phyloP scores from a whole-genome alignment of 1,139 yeast species.

The Taphrina communis region DNA sequence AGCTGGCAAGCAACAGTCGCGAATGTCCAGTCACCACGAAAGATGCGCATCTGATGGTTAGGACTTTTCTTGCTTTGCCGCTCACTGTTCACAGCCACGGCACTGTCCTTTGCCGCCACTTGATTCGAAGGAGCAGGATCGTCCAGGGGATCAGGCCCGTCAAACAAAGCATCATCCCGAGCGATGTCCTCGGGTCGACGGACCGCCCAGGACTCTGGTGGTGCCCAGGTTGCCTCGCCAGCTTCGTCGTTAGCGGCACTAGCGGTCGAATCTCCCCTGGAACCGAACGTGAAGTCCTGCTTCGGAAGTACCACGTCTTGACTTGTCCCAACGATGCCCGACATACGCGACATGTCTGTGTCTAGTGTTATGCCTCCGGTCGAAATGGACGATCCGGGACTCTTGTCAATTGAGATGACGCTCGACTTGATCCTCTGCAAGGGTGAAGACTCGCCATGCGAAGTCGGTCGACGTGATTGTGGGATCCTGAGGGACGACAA shows the following conservation, averaged over 20 bases:
- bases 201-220: constrained; percentile 46
- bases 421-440: constrained; percentile 14
- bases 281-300: constrained; percentile 29
- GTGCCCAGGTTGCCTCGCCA: constrained; percentile 42
- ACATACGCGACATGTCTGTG: constrained; percentile 37
- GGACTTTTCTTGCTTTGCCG: constrained; percentile 14
- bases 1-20: constrained; percentile 77
- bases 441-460: neutral
- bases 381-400: constrained; percentile 12
- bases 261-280: constrained; percentile 28
- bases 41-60: constrained; percentile 66
- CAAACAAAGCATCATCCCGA: constrained; percentile 27
- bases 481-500: constrained; percentile 14
- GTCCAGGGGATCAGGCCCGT: constrained; percentile 30
- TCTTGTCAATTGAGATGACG: constrained; percentile 8
- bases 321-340: constrained; percentile 40
- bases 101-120: constrained; percentile 1
- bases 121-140: constrained; percentile 4
- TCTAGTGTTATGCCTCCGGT: constrained; percentile 34
- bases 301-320: constrained; percentile 44
- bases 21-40: constrained; percentile 79
- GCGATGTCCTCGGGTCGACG: constrained; percentile 34
- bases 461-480: constrained; percentile 1
- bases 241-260: constrained; percentile 26
- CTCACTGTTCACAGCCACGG: constrained; percentile 1